These are phyloP conservation scores for Verticillium albo-atrum DNA, from an alignment of 2,329 filamentous ascomycete genomes.

Conservation along the genomic window DNA sequence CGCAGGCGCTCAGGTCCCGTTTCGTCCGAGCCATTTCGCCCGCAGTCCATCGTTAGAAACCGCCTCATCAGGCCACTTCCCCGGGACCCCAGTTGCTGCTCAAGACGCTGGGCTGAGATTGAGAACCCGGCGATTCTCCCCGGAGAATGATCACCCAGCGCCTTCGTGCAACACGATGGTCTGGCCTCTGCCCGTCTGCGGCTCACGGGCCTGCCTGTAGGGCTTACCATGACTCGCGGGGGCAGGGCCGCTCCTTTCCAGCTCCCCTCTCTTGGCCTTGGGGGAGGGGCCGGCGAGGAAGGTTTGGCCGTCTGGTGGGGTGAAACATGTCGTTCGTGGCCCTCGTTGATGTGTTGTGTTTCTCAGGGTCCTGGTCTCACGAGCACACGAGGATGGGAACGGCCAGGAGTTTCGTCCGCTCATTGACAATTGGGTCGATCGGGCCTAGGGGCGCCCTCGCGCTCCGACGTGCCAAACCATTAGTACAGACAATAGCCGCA, in stretches of 20 bases:
- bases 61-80: not conserved
- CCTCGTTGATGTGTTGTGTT: not conserved
- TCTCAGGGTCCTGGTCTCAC: not conserved
- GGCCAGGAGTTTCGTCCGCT: not conserved
- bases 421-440: not conserved
- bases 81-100: not conserved
- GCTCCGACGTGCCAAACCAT: not conserved
- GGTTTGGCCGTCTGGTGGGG: not conserved
- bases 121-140: not conserved
- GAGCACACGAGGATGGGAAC: not conserved
- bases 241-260: not conserved
- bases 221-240: not conserved
- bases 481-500: not conserved
- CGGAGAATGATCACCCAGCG: not conserved
- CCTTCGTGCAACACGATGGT: not conserved
- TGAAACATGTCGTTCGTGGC: not conserved
- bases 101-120: not conserved
- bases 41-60: not conserved
- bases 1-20: not conserved
- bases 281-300: not conserved
- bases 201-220: not conserved
- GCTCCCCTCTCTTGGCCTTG: too few relatives aligned
- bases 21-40: not conserved
- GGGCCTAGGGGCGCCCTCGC: not conserved
- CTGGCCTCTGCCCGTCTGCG: not conserved